A percentile compares a stretch with the other conserved stretches of the same genome.
Conservation (phyloP, 2,329 filamentous ascomycete genomes). For the Sporothrix protearum region DNA sequence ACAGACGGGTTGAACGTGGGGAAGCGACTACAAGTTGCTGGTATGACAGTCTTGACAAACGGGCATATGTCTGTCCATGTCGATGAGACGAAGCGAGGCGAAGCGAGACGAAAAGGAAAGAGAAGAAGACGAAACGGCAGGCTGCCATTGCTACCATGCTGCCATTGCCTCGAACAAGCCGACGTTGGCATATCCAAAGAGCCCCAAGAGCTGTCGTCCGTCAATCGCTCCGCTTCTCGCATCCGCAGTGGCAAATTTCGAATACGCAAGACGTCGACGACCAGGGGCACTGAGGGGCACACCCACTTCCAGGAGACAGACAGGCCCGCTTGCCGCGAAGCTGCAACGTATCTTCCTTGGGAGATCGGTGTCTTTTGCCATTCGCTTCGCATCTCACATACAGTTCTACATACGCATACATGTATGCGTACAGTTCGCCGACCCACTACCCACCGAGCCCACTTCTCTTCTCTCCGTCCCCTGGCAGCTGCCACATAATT, state of each 20-base stretch:
- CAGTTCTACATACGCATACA: too few species aligned
- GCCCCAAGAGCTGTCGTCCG: not conserved
- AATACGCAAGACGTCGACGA: not conserved
- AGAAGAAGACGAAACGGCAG: not conserved
- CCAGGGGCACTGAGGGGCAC: not conserved
- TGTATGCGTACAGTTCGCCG: not conserved
- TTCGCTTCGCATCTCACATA: not conserved
- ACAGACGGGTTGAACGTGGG: not conserved
- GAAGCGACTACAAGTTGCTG: not conserved
- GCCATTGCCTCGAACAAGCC: not conserved
- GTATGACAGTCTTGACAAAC: not conserved
- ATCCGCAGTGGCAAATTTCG: not conserved
- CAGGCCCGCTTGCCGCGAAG: not conserved
- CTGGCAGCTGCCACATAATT: not conserved
- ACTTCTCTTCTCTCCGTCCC: not conserved
- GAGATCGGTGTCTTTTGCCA: not conserved
- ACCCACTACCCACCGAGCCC: too few species aligned
- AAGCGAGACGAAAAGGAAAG: not conserved
- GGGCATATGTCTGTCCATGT: not conserved
- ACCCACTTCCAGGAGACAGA: not conserved
- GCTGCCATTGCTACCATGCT: not conserved
- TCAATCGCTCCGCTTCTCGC: not conserved
- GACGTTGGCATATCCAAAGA: not conserved
- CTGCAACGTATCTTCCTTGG: not conserved
- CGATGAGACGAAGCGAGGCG: constrained; percentile 6